Percentiles rank a stretch among this genome's conserved stretches.
Evolutionary conservation across 2,329 filamentous ascomycete species (phyloP).

Genomic region (Niveomyces coronatus): DNA sequence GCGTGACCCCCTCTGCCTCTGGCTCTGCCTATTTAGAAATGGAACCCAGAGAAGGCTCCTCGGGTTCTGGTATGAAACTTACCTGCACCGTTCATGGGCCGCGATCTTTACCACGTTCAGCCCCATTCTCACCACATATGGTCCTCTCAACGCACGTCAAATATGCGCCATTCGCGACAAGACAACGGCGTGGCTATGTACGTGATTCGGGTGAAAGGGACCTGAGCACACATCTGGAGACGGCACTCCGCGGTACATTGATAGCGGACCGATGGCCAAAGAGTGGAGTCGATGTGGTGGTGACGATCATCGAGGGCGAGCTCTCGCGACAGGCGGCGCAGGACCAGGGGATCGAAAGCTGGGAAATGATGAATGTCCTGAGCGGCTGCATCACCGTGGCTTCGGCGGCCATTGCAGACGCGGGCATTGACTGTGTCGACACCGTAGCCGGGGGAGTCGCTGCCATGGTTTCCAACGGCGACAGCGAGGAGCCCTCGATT

Average conservation of each 20-base stretch:
- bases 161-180: conserved; percentile 88
- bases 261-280: conserved; percentile 98
- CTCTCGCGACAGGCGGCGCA: conserved; percentile 53
- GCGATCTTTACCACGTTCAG: conserved; percentile 77
- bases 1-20: conserved; percentile 83
- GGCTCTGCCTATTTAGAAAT: conserved; percentile 82
- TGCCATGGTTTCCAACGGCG: conserved; percentile 49
- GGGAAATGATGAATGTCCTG: conserved; percentile 86
- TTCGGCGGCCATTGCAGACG: conserved; percentile 85
- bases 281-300: conserved; percentile 87
- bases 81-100: conserved; percentile 91
- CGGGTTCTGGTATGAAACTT: conserved; percentile 68
- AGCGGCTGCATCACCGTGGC: conserved; percentile 89
- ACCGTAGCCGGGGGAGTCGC: conserved; percentile 83
- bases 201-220: conserved; percentile 81
- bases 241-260: conserved; percentile 76
- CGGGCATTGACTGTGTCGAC: conserved; percentile 92
- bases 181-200: conserved; percentile 72
- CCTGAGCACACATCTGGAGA: conserved; percentile 82
- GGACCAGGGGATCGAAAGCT: conserved; percentile 50
- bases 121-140: conserved; percentile 85
- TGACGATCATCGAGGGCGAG: conserved; percentile 89
- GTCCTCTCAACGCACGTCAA: conserved; percentile 91
- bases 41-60: conserved; percentile 37
- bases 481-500: conserved; percentile 30